Evolutionary conservation across 495 filamentous ascomycete genomes (phyloP), one percentile per base, ranked within the genome.

Genomic region (Lindgomyces ingoldianus): DNA sequence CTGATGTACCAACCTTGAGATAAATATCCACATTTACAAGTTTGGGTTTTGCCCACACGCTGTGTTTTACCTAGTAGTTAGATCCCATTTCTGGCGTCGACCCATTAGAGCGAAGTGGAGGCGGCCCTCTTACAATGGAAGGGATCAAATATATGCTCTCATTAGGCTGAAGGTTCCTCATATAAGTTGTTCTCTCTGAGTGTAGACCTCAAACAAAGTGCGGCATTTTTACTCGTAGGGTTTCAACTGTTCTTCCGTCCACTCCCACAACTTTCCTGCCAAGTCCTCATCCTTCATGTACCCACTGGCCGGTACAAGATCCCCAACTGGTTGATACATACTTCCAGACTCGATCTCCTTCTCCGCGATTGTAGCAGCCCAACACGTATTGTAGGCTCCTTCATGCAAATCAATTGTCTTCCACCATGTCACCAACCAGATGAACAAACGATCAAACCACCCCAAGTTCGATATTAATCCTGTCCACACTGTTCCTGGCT

Each of bases 401-500:
- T 51, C 26, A 4, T 68, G 18, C 42, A 53, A 22, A 4, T 26
- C n/a, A n/a, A 45, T 18, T 12, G 29, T 11, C 21, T 48, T 53
- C 27, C 29, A 30, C 19, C 52, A 41, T 2, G 46, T 58, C 2
- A 2, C 11, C n/a, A 26, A 9, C 22, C 22, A 26, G 1, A 58
- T 1, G 22, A 53, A 55, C 27, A 46, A 10, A 8, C 42, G 29
- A 53, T 65, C 27, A 11, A 51, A 8, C n/a, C n/a, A 44, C n/a
- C 22, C 11, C 27, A 56, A 3, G 42, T 56, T 41, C 16, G 46
- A 51, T 2, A 73, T 45, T 8, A 90, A 63, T 0, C 82, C 76
- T 16, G 86, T 90, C 4, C 70, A 51, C 25, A 91, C 83, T 0
- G 83, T 65, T 4, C 90, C 89, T 0, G 91, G 90, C 56, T 91